phyloP scores from a whole-genome alignment of 805 yeast genomes.

The Candida endomychidarum region DNA sequence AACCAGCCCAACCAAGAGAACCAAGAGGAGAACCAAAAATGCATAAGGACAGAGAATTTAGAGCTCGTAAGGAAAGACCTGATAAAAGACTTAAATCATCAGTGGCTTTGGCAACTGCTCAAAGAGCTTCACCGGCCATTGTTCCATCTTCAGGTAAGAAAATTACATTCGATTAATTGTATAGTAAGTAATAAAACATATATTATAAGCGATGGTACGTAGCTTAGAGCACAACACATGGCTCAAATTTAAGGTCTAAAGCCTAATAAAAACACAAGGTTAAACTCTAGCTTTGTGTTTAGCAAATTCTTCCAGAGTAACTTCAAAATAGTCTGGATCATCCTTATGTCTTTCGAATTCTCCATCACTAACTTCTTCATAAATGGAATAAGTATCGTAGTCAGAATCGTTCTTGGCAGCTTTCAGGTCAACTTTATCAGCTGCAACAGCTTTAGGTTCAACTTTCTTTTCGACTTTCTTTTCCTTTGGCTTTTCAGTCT shows the following conservation, averaged over 20 bases:
- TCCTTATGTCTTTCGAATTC: slow-evolving; percentile 46
- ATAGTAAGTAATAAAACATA: slow-evolving; percentile 13
- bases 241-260: no score
- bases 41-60: no score
- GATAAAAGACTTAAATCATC: slow-evolving; percentile 69
- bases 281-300: slow-evolving; percentile 18
- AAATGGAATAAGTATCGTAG: slow-evolving; percentile 27
- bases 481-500: not conserved
- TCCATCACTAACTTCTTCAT: slow-evolving; percentile 50
- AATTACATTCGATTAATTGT: slow-evolving; percentile 56
- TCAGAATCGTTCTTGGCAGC: no score
- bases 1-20: slow-evolving; percentile 11
- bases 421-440: no score
- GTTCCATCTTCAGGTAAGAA: slow-evolving; percentile 91
- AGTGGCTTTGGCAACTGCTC: slow-evolving; percentile 83
- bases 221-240: no score
- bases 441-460: not conserved
- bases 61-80: slow-evolving; percentile 17
- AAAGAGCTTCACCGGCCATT: slow-evolving; percentile 84
- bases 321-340: slow-evolving; percentile 51
- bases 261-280: slow-evolving; percentile 3
- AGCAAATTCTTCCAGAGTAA: slow-evolving; percentile 25
- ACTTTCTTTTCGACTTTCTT: not conserved
- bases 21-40: slow-evolving; percentile 12
- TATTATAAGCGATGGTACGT: no score